A percentile compares a stretch with the other conserved stretches of the same genome.
Evolutionary conservation across 2,329 filamentous ascomycete species (phyloP).

Genomic region (Trichophyton equinum): DNA sequence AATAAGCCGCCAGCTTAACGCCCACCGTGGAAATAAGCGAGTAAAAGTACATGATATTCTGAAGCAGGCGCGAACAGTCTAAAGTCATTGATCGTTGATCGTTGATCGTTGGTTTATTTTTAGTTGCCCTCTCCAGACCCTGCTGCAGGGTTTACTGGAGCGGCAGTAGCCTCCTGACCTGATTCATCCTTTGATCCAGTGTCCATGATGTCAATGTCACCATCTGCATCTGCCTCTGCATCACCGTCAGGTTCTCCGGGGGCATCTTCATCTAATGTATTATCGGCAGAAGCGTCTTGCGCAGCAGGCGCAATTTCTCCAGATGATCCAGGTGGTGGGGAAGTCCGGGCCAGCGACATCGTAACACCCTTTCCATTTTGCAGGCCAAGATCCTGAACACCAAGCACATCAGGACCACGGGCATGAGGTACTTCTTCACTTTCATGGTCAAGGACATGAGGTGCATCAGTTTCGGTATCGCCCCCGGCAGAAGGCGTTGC

Average conservation of each 20-base stretch:
- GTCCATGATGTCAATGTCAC: conserved; percentile 30
- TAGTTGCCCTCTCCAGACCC: not conserved
- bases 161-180: not conserved
- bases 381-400: conserved; percentile 73
- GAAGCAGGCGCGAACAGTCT: too few species aligned
- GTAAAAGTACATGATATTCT: not conserved
- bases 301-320: conserved; percentile 10
- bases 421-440: conserved; percentile 59
- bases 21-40: not conserved
- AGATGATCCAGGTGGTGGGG: conserved; percentile 10
- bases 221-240: conserved; percentile 19
- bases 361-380: conserved; percentile 44
- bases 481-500: not conserved
- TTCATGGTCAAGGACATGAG: conserved; percentile 17
- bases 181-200: conserved; percentile 7
- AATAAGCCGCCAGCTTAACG: not conserved
- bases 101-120: not conserved
- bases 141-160: not conserved
- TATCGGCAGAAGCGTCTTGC: conserved; percentile 4
- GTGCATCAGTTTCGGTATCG: conserved; percentile 15
- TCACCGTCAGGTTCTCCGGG: conserved; percentile 10
- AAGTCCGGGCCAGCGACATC: conserved; percentile 23
- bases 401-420: conserved; percentile 71
- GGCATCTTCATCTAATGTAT: conserved; percentile 11
- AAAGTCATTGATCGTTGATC: not conserved